These are phyloP conservation scores for Monosporascus sp. DNA, from an alignment of 2,329 filamentous ascomycete species.

Conservation along the genomic window DNA sequence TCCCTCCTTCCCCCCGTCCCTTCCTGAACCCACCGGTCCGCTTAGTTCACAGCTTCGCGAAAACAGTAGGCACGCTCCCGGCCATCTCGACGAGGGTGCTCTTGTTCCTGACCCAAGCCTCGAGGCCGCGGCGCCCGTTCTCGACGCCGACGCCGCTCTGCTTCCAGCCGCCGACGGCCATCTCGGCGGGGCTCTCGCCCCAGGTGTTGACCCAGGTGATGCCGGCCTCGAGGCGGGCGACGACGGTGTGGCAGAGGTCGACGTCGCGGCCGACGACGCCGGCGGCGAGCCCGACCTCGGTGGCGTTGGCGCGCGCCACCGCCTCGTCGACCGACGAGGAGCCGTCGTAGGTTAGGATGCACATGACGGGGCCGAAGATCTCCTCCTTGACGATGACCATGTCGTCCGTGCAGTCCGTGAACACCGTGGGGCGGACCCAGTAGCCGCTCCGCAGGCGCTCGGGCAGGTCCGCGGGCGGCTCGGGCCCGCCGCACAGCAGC, in stretches of 20 bases:
- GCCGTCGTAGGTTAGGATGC: slow-evolving; percentile 65
- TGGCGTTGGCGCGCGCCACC: slow-evolving; percentile 69
- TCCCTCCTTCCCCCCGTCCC: too few species aligned
- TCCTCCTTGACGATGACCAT: slow-evolving; percentile 81
- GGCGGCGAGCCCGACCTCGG: slow-evolving; percentile 73
- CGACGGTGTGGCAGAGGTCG: slow-evolving; percentile 66
- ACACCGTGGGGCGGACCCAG: slow-evolving; percentile 81
- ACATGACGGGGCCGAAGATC: slow-evolving; percentile 87
- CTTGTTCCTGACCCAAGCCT: slow-evolving; percentile 81
- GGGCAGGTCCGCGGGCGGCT: slow-evolving; percentile 50
- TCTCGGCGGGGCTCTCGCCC: slow-evolving; percentile 89
- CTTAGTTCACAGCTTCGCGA: slow-evolving; percentile 57
- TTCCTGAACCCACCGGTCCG: not conserved
- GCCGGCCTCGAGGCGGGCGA: slow-evolving; percentile 69
- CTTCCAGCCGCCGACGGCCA: slow-evolving; percentile 92
- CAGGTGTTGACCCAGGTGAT: slow-evolving; percentile 93
- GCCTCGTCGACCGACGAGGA: slow-evolving; percentile 59
- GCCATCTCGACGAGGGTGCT: slow-evolving; percentile 83
- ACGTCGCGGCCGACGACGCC: slow-evolving; percentile 78
- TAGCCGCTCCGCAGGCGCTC: slow-evolving; percentile 54
- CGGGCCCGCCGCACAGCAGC: slow-evolving; percentile 66
- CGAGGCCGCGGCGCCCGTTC: slow-evolving; percentile 74
- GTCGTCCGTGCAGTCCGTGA: slow-evolving; percentile 76
- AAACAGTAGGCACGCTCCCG: slow-evolving; percentile 65
- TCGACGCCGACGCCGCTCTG: slow-evolving; percentile 82